A percentile compares a stretch with the other conserved stretches of the same genome.
These are phyloP conservation scores for Lumnitzera racemosa DNA, from an alignment of 345 rosid species.

Conservation along the genomic window DNA sequence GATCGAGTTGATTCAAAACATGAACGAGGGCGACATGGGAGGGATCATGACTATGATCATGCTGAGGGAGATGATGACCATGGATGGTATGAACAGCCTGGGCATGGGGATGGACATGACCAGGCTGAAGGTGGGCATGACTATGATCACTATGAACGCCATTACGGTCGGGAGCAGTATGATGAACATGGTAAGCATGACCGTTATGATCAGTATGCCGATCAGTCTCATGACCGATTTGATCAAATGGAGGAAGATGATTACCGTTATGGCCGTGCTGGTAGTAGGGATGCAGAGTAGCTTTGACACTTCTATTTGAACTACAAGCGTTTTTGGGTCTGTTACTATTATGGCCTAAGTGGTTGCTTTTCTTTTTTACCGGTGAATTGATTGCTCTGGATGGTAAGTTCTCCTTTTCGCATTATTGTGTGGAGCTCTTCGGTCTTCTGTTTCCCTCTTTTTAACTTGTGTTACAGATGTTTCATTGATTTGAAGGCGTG, in stretches of 20 bases:
- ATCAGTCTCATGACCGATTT: constrained; percentile 28
- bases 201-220: constrained; percentile 60
- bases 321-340: no score
- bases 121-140: constrained; percentile 35
- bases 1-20: constrained; percentile 55
- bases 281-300: constrained; percentile 15
- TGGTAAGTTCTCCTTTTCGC: no score
- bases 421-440: no score
- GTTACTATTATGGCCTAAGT: no score
- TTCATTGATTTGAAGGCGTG: no score
- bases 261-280: constrained; percentile 42
- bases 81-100: constrained; percentile 49
- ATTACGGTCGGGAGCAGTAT: constrained; percentile 30
- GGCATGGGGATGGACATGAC: constrained; percentile 40
- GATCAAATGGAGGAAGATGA: constrained; percentile 59
- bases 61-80: constrained; percentile 41
- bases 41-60: constrained; percentile 49
- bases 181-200: constrained; percentile 41
- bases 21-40: constrained; percentile 39
- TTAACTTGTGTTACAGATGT: no score
- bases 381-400: no score
- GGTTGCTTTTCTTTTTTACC: no score
- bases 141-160: constrained; percentile 51
- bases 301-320: no score
- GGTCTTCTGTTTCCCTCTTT: no score